These are phyloP conservation scores for Scolecobasidium constrictum DNA, from an alignment of 2,329 filamentous ascomycete genomes.

Conservation along the genomic window DNA sequence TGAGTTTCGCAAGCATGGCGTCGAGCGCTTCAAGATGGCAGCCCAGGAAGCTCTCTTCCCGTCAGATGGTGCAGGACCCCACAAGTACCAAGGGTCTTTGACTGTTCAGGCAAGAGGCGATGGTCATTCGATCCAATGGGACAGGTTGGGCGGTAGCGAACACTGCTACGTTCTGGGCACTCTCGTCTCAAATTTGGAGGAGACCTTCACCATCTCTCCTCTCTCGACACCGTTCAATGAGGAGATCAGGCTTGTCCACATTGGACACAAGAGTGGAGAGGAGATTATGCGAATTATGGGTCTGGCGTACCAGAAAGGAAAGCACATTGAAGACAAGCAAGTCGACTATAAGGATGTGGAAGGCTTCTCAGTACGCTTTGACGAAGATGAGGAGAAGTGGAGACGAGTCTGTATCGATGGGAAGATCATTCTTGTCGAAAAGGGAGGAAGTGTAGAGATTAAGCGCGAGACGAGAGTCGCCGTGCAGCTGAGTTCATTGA, in stretches of 20 bases:
- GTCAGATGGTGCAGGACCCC: slow-evolving; percentile 38
- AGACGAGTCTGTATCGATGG: slow-evolving; percentile 86
- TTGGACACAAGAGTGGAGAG: slow-evolving; percentile 52
- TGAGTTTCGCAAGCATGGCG: slow-evolving; percentile 66
- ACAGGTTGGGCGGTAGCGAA: slow-evolving; percentile 23
- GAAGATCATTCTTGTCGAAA: slow-evolving; percentile 65
- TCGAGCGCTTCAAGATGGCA: slow-evolving; percentile 73
- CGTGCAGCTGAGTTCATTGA: not conserved
- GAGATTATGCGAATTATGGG: slow-evolving; percentile 70
- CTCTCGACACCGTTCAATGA: slow-evolving; percentile 59
- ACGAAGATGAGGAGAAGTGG: slow-evolving; percentile 62
- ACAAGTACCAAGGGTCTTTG: slow-evolving; percentile 41
- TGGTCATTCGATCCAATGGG: not conserved
- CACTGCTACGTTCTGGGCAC: slow-evolving; percentile 72
- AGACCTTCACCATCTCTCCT: slow-evolving; percentile 73
- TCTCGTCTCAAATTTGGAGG: slow-evolving; percentile 71
- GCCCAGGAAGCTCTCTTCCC: slow-evolving; percentile 63
- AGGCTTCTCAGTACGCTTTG: slow-evolving; percentile 53
- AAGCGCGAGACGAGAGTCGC: not conserved
- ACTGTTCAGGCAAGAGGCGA: slow-evolving; percentile 3
- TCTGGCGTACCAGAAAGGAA: slow-evolving; percentile 45
- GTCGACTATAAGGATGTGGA: slow-evolving; percentile 66
- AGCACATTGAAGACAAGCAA: slow-evolving; percentile 40
- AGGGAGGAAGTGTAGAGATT: slow-evolving; percentile 63
- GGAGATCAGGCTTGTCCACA: slow-evolving; percentile 60